Evolutionary conservation across 1,139 yeast genomes (phyloP).

Genomic region (Kodamaea ohmeri): DNA sequence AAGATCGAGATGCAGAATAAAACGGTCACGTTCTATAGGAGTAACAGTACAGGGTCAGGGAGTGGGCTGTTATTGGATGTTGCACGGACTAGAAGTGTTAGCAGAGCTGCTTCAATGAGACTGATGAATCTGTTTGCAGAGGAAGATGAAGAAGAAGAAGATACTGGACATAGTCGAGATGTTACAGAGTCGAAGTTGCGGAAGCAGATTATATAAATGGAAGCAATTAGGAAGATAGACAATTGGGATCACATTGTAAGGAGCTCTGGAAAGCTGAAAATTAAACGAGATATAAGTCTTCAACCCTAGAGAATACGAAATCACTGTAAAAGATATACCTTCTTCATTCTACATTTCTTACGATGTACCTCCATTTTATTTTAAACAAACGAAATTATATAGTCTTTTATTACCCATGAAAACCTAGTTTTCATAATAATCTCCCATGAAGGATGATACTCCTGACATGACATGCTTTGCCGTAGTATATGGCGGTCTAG

Average conservation of each 20-base stretch:
- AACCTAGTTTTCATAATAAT: not conserved
- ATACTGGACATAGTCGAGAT: slow-evolving; percentile 2
- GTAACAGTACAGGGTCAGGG: slow-evolving; percentile 22
- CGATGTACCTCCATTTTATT: no score
- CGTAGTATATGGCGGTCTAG: not conserved
- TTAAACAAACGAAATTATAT: not conserved
- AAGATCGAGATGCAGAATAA: slow-evolving; percentile 50
- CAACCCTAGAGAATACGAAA: no score
- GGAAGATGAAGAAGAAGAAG: slow-evolving; percentile 22
- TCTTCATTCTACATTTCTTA: no score
- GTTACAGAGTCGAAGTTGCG: not conserved
- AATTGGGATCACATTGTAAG: not conserved
- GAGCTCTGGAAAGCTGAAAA: not conserved
- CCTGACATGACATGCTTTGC: slow-evolving; percentile 2
- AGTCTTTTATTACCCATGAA: not conserved
- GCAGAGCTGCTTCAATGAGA: slow-evolving; percentile 29
- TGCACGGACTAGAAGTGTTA: slow-evolving; percentile 20
- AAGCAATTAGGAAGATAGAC: not conserved
- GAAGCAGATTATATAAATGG: not conserved
- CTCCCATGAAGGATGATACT: not conserved
- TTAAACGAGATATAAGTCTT: no score
- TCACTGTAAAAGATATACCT: no score
- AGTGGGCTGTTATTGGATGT: slow-evolving; percentile 8
- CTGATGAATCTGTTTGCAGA: slow-evolving; percentile 28
- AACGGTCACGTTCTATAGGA: slow-evolving; percentile 55